Evolutionary conservation across 2,329 filamentous ascomycete species (phyloP), one percentile per base, ranked within the genome.

Genomic region (Scopulariopsis brevicaulis): DNA sequence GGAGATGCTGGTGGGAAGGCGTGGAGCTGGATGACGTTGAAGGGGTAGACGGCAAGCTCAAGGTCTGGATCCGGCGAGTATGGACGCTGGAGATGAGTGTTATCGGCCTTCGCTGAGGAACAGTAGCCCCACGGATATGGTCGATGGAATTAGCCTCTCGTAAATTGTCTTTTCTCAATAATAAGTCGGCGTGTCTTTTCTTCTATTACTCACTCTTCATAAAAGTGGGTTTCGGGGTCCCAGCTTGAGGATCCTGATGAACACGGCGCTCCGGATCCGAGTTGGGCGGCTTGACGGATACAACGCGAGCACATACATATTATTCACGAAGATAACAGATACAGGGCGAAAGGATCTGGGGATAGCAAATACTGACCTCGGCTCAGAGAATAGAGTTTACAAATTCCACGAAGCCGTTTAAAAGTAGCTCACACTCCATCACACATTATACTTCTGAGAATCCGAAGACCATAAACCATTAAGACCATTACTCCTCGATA

Each of bases 21-120:
- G 88, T 99, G 43, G 92, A 97, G 70, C 78, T 99, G 52, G 84
- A 94, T 20, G 80, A 89, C 63, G 89, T 99, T 14, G 90, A 95
- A 55, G 94, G 94, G 15, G 87, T 97, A 8, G 84, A 96, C 56
- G 93, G 92, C 56, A 90, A 86, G 70, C 79, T 99, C 64, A 99
- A 99, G 74, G 91, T 99, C 59, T 99, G 94, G 94, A 97, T 99
- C 70, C 82, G 94, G 68, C 83, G 94, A 66, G 94, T 99, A 60
- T 99, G 94, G 94, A 99, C 94, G 60, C 80, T 99, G 60, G 94
- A 99, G 78, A 99, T 99, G 90, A 94, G 89, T 69, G 90, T 94
- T 58, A 94, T 95, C 70, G 90, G 90, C 58, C 78, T 95, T 64
- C 86, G 89, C 69, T 90, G 70, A 52, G 43, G 4, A 48, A 4